Conservation (phyloP, 371 early-diverging fungal species). For the Syncephalastrum monosporum region DNA sequence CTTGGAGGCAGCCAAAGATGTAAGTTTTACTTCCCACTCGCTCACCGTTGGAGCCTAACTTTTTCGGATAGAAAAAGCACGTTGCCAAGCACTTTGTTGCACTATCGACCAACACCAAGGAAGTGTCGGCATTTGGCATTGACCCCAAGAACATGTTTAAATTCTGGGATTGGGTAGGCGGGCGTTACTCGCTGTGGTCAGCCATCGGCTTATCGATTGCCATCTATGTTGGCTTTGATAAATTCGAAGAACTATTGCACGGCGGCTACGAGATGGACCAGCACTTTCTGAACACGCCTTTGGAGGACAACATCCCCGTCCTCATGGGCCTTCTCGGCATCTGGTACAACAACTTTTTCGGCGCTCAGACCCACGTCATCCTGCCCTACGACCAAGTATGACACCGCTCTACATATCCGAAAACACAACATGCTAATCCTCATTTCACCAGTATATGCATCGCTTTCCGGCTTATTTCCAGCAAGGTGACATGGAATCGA, state of each 20-base stretch:
- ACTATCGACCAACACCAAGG: constrained; percentile 92
- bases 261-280: constrained; percentile 98
- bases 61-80: constrained; percentile 52
- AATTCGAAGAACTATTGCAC: constrained; percentile 88
- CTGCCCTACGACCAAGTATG: constrained; percentile 92
- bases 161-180: constrained; percentile 99
- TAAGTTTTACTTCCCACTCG: constrained; percentile 35
- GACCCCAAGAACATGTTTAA: constrained; percentile 94
- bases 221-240: constrained; percentile 93
- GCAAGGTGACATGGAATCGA: constrained; percentile 99
- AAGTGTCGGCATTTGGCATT: constrained; percentile 92
- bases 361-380: constrained; percentile 93
- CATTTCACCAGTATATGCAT: constrained; percentile 69
- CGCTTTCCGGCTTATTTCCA: constrained; percentile 98
- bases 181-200: constrained; percentile 99
- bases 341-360: constrained; percentile 98
- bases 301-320: constrained; percentile 91
- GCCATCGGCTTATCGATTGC: constrained; percentile 98
- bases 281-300: constrained; percentile 88
- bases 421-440: too few species aligned
- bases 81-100: constrained; percentile 99
- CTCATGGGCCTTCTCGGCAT: constrained; percentile 89
- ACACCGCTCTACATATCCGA: too few species aligned
- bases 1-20: constrained; percentile 79
- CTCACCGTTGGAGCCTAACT: too few species aligned